Evolutionary conservation across 139 green algal genomes (phyloP), one percentile per base, ranked within the genome.

Genomic region (Asterochloris erici): DNA sequence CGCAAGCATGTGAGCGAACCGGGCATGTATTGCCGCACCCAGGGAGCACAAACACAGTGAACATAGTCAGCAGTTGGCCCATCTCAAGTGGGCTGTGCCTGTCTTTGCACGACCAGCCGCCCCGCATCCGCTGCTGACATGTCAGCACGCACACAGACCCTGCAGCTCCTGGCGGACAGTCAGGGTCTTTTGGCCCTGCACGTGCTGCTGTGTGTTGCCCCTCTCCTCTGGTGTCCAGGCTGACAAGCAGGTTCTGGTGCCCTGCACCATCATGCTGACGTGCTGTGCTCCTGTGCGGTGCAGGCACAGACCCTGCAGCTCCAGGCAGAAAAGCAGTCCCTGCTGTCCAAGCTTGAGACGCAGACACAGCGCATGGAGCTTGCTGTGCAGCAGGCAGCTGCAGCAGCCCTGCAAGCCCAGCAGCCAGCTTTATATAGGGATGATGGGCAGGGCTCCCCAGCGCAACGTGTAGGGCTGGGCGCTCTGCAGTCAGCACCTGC

Each of bases 301-400:
- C 76, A 85, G 82, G 66, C 66, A 54, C 66, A 85, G 82, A 64
- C 61, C 6, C 63, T 62, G 54, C 16, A 78, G 12, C 38, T 80
- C 17, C 26, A 24, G 16, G 63, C 75, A 14, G 83, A 73, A 14
- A 79, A 68, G 1, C 29, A 54, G 23, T 77, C 87, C 61, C 76
- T 74, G 14, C 26, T 70, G 15, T 17, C 17, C 10, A 73, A 74
- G 68, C 73, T 88, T 27, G 73, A 78, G 38, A 66, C 84, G 23
- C 73, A 68, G 14, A 79, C 81, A 70, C 77, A 86, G 73, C 81
- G 86, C 17, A 66, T 89, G 64, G 83, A 78, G 73, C 28, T 85
- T 38, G 76, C 76, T 21, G 63, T 85, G 12, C 24, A 79, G 75
- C 75, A 68, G 66, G 54, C 38, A 38, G 68, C 75, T 80, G 38